A percentile compares a stretch with the other conserved stretches of the same genome.
These are phyloP conservation scores for Globisporangium emineosum DNA, from an alignment of 352 stramenopile genomes.

Conservation along the genomic window DNA sequence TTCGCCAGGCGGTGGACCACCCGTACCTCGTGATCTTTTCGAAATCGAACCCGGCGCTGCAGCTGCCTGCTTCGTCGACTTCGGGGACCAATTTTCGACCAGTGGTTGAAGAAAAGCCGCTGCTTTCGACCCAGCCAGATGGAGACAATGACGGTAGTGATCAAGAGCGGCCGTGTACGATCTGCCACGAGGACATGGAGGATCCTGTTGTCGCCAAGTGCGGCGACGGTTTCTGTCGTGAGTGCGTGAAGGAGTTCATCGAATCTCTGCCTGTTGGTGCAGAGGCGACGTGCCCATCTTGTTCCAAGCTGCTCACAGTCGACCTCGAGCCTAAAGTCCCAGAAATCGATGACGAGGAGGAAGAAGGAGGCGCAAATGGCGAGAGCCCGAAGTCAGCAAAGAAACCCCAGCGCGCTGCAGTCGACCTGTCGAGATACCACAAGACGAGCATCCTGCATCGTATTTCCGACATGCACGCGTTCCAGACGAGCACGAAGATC, in stretches of 20 bases:
- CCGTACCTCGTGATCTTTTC: conserved; percentile 96
- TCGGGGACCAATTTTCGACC: conserved; percentile 23
- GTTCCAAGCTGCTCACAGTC: conserved; percentile 83
- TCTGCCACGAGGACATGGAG: conserved; percentile 94
- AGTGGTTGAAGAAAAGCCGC: conserved; percentile 63
- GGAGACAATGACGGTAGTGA: conserved; percentile 18
- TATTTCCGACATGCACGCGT: conserved; percentile 59
- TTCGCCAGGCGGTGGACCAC: conserved; percentile 98
- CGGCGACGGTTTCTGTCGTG: conserved; percentile 89
- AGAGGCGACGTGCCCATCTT: conserved; percentile 69
- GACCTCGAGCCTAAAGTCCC: conserved; percentile 48
- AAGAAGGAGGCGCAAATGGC: conserved; percentile 14
- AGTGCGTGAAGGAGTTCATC: conserved; percentile 81
- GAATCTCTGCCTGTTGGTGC: conserved; percentile 61
- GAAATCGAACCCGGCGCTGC: conserved; percentile 80
- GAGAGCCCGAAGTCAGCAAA: conserved; percentile 9
- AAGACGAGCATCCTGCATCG: conserved; percentile 68
- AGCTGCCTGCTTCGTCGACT: conserved; percentile 39
- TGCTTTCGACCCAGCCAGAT: conserved; percentile 27
- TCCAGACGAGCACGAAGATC: conserved; percentile 96
- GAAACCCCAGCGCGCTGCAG: conserved; percentile 19
- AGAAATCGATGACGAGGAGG: conserved; percentile 17
- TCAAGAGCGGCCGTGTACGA: conserved; percentile 61
- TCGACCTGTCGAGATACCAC: conserved; percentile 65
- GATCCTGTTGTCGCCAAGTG: conserved; percentile 89